Percentiles rank a stretch among this genome's conserved stretches.
These are phyloP conservation scores for Chaetoceros muelleri DNA, from an alignment of 108 stramenopile species.

Conservation along the genomic window DNA sequence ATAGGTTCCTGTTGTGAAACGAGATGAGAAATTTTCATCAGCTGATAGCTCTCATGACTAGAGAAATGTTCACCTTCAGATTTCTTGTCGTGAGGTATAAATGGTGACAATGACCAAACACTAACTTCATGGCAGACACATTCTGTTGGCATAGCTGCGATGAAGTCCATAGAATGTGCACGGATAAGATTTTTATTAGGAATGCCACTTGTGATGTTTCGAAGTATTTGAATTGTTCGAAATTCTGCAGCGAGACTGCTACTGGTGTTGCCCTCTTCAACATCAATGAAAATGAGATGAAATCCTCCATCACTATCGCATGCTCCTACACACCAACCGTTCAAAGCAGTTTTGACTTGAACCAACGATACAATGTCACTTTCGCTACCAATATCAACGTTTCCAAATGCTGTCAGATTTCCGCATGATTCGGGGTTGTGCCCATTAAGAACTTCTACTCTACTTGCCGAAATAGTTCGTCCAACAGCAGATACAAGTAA, in stretches of 20 bases:
- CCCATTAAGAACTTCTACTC: conserved; percentile 36
- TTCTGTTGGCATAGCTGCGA: background rate
- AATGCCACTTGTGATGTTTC: too few relatives aligned
- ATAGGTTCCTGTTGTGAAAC: background rate
- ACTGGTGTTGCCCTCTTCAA: background rate
- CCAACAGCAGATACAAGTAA: conserved; percentile 34
- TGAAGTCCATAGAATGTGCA: conserved; percentile 3
- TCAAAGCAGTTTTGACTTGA: conserved; percentile 19
- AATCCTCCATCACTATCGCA: conserved; percentile 30
- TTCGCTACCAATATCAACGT: conserved; percentile 6
- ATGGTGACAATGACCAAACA: conserved; percentile 3
- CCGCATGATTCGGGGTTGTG: conserved; percentile 24
- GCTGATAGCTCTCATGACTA: background rate
- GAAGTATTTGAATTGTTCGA: background rate
- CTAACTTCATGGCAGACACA: background rate
- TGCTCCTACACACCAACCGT: conserved; percentile 32
- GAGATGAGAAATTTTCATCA: background rate
- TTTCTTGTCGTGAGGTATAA: conserved; percentile 4
- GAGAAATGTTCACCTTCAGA: background rate
- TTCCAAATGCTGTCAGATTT: conserved; percentile 20
- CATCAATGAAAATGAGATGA: conserved; percentile 31
- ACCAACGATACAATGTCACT: conserved; percentile 27
- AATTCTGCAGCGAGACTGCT: background rate
- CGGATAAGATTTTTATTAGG: background rate
- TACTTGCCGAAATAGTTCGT: conserved; percentile 27